These are phyloP conservation scores for Brettanomyces nanus DNA, from an alignment of 805 yeast species.

Conservation along the genomic window DNA sequence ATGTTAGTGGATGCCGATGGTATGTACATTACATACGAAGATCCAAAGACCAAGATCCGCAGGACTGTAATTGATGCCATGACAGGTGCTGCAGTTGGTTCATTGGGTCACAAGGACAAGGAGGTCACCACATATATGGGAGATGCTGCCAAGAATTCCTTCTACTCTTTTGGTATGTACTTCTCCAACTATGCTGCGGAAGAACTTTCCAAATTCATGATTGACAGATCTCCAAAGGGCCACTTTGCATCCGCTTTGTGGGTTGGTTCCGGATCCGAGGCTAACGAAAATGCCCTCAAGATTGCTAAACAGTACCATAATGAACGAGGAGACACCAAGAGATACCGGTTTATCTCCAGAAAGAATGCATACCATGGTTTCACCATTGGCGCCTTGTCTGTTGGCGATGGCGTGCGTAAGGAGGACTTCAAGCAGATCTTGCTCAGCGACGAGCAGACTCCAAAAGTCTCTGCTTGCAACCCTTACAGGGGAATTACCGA, in stretches of 20 bases:
- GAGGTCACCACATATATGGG: constrained; percentile 32
- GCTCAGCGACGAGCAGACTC: constrained; percentile 16
- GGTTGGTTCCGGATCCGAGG: constrained; percentile 70
- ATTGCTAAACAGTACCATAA: constrained; percentile 47
- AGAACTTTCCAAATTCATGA: constrained; percentile 35
- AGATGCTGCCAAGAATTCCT: constrained; percentile 27
- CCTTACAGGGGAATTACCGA: constrained; percentile 14
- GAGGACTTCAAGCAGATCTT: constrained; percentile 23
- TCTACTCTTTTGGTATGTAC: constrained; percentile 29
- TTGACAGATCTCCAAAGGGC: constrained; percentile 31
- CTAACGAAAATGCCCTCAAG: constrained; percentile 73
- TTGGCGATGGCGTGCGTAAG: constrained; percentile 31
- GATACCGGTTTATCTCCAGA: constrained; percentile 36
- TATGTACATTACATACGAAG: constrained; percentile 22
- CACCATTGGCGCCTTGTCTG: constrained; percentile 37
- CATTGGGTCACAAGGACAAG: constrained; percentile 37
- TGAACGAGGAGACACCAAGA: constrained; percentile 34
- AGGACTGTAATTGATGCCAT: constrained; percentile 32
- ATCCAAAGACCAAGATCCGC: constrained; percentile 31
- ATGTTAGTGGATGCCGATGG: constrained; percentile 16
- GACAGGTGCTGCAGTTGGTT: constrained; percentile 49
- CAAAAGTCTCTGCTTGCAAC: constrained; percentile 22
- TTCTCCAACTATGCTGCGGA: constrained; percentile 35
- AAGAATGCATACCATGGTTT: constrained; percentile 42
- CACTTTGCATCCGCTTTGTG: constrained; percentile 36